phyloP scores from a whole-genome alignment of 176 grass and related monocot species.

The Triticum dicoccoides region DNA sequence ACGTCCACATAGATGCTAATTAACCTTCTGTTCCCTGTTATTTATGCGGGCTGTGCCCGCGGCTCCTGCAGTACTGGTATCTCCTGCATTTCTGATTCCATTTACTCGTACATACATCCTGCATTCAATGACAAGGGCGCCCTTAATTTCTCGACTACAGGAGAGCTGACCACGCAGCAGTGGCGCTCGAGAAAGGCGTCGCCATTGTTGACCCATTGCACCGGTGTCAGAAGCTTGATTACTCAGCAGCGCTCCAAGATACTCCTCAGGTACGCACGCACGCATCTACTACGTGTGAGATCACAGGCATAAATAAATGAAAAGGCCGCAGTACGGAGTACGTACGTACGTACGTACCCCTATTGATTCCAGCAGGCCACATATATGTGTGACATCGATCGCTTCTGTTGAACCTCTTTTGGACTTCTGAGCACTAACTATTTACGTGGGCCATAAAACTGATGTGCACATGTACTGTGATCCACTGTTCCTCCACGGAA shows the following conservation, averaged over 20 bases:
- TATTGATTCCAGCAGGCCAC: not conserved
- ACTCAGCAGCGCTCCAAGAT: slow-evolving; percentile 30
- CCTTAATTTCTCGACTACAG: slow-evolving; percentile 36
- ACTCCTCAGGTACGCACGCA: slow-evolving; percentile 45
- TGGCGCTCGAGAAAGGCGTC: slow-evolving; percentile 10
- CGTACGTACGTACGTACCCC: not conserved
- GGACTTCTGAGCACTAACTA: not conserved
- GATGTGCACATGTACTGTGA: not conserved
- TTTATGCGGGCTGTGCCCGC: not conserved
- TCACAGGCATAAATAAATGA: slow-evolving; percentile 28
- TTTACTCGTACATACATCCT: not conserved
- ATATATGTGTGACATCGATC: not conserved
- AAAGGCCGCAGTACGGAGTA: not conserved
- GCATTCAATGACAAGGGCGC: slow-evolving; percentile 8
- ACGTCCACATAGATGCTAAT: no score
- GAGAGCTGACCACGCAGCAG: slow-evolving; percentile 30
- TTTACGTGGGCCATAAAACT: not conserved
- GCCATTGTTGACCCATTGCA: slow-evolving; percentile 34
- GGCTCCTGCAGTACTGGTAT: not conserved
- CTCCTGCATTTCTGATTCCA: slow-evolving; percentile 19
- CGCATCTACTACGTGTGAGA: not conserved
- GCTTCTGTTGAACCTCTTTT: not conserved
- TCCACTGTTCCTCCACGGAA: not conserved
- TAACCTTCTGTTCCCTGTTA: no score
- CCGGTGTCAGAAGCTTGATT: slow-evolving; percentile 30